Base-by-base conservation (phyloP, 805 yeast genomes). In the Cyberlindnera lachancei region DNA sequence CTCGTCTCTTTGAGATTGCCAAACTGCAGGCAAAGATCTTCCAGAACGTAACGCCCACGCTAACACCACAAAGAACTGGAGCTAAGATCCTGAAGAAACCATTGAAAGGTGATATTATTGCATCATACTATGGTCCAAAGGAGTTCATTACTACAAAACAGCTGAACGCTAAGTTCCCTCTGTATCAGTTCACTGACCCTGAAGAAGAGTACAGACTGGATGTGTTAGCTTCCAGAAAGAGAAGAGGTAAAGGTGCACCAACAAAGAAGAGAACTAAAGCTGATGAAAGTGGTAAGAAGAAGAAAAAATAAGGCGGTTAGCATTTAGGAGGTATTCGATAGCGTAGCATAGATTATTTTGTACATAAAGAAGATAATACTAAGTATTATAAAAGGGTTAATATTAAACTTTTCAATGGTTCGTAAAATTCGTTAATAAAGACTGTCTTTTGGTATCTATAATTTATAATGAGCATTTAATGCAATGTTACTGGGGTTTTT, bases 171-270 rank as follows among this genome's bases (percentile, higher is more conserved):
- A 59, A 76, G 58, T 76, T 45, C 44, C 73, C 73, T 4, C 58
- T 56, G 22, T 53, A 61, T 38, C 62, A 64, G 32, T 69, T 83
- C 42, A 66, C 69, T 6, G 80, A 81, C 45, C 81, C 79, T 34
- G 74, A 72, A 38, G 94, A 83, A 53, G 73, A 68, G 26, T 76
- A 79, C 57, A 69, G 94, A 58, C 50, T 79, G 40, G 69, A 48
- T 17, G 45, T 51, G 15, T 23, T 48, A 20, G 48, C 45, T 15
- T 41, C 55, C 35, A 69, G 84, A 58, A 82, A 77, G 66, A 78
- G 81, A 70, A 81, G 92, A 73, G 88, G 85, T 59, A 83, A 83
- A 59, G 88, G 90, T 57, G 86, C 92, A 10, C 94, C 92, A 47
- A 73, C 78, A 66, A 83, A 83, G 67, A 73, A 70, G 61, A 71